Conservation (phyloP, 805 yeast species). For the Candida germanica region DNA sequence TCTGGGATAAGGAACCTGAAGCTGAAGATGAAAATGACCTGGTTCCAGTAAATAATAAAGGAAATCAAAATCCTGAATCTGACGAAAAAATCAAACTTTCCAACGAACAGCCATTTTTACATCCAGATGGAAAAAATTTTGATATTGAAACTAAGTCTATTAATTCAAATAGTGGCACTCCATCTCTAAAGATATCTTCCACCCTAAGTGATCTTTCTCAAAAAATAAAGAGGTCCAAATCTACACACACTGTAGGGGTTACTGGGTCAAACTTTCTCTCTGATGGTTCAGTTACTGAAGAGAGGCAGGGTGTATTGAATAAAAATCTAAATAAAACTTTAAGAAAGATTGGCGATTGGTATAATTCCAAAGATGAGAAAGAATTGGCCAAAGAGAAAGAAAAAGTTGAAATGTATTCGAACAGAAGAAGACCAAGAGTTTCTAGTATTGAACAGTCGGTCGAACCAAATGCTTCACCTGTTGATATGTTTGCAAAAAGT, state of each 20-base stretch:
- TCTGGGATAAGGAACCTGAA: constrained; percentile 60
- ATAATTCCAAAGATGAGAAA: constrained; percentile 19
- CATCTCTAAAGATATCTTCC: constrained; percentile 18
- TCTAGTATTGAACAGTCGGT: constrained; percentile 4
- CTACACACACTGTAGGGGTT: constrained; percentile 20
- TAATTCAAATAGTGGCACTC: constrained; percentile 1
- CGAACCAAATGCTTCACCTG: constrained; percentile 4
- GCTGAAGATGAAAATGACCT: not conserved
- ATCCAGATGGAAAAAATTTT: not conserved
- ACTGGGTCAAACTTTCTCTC: constrained; percentile 24
- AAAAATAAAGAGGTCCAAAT: constrained; percentile 23
- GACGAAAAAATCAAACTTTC: not conserved
- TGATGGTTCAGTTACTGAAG: constrained; percentile 23
- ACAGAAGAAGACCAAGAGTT: constrained; percentile 41
- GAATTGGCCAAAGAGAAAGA: constrained; percentile 15
- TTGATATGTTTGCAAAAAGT: constrained; percentile 8
- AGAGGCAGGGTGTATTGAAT: constrained; percentile 5
- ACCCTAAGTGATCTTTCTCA: constrained; percentile 26
- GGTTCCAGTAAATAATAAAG: not conserved
- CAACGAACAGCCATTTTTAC: not conserved
- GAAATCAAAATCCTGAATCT: not conserved
- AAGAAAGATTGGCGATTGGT: constrained; percentile 68
- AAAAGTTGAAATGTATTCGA: constrained; percentile 70
- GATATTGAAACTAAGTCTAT: not conserved
- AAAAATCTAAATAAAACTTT: constrained; percentile 32